Percentiles rank a stretch among this genome's conserved stretches.
phyloP scores from a whole-genome alignment of 2,329 filamentous ascomycete species.

The Septoria petroselini region DNA sequence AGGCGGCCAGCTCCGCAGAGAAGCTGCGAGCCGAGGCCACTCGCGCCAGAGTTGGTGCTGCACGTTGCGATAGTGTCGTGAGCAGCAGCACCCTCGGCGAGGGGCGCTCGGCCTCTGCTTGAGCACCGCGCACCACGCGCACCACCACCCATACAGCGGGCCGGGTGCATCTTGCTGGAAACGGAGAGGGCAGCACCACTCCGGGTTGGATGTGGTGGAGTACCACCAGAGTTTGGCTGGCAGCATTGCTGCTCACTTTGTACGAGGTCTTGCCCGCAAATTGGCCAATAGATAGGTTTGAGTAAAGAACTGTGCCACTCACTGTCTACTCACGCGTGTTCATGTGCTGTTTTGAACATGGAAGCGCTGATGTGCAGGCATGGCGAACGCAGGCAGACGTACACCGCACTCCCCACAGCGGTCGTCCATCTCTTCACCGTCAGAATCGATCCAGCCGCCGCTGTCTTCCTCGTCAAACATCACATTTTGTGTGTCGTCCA shows the following conservation, averaged over 20 bases:
- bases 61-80: constrained; percentile 13
- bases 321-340: no score
- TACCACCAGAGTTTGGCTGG: no score
- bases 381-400: constrained; percentile 56
- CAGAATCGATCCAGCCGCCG: constrained; percentile 26
- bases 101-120: constrained; percentile 2
- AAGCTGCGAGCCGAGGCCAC: not conserved
- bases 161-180: no score
- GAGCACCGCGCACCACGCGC: not conserved
- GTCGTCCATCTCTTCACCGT: constrained; percentile 23
- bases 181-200: no score
- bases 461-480: constrained; percentile 18
- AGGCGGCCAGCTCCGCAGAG: not conserved
- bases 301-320: no score
- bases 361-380: constrained; percentile 56
- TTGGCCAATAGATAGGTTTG: no score
- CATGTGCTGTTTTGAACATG: no score
- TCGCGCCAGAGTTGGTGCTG: constrained; percentile 1
- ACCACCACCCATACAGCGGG: not conserved
- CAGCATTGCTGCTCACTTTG: not conserved
- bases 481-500: constrained; percentile 9
- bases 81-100: not conserved
- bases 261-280: no score
- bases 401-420: constrained; percentile 53
- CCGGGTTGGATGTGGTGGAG: no score